Evolutionary conservation across 106 monocot genomes (phyloP).

Genomic region (Dendrobium officinale): DNA sequence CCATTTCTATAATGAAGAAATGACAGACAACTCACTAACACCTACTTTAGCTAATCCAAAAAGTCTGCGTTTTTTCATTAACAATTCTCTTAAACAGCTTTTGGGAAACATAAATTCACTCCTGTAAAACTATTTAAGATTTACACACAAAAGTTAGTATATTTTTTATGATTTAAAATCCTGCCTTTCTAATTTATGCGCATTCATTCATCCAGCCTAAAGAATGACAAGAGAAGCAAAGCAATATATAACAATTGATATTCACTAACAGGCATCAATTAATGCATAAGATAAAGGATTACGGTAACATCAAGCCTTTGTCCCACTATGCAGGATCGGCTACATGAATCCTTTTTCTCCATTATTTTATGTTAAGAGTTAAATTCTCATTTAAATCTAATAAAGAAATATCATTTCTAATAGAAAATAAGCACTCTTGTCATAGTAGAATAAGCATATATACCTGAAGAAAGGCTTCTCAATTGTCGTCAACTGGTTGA

Average conservation of each 20-base stretch:
- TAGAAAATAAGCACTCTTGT: not conserved
- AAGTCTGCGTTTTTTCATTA: not conserved
- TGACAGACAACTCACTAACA: not conserved
- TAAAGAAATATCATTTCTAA: not conserved
- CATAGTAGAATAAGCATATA: not conserved
- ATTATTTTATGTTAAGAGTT: no score
- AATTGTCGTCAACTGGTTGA: constrained; percentile 68
- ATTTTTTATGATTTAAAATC: not conserved
- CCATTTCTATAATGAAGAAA: not conserved
- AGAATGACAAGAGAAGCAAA: not conserved
- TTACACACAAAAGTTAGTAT: not conserved
- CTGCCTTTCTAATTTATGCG: not conserved
- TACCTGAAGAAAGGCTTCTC: constrained; percentile 96
- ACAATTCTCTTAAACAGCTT: not conserved
- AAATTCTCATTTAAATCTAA: no score
- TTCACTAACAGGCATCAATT: not conserved
- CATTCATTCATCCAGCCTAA: not conserved
- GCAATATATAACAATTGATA: not conserved
- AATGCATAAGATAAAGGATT: not conserved
- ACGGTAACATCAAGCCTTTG: no score
- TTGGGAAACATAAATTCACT: not conserved
- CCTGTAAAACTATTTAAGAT: not conserved
- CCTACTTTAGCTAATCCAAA: not conserved
- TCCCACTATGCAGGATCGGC: no score
- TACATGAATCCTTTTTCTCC: no score